Base-by-base conservation (phyloP, 208 protist genomes). In the Sergeia podlipaevii region DNA sequence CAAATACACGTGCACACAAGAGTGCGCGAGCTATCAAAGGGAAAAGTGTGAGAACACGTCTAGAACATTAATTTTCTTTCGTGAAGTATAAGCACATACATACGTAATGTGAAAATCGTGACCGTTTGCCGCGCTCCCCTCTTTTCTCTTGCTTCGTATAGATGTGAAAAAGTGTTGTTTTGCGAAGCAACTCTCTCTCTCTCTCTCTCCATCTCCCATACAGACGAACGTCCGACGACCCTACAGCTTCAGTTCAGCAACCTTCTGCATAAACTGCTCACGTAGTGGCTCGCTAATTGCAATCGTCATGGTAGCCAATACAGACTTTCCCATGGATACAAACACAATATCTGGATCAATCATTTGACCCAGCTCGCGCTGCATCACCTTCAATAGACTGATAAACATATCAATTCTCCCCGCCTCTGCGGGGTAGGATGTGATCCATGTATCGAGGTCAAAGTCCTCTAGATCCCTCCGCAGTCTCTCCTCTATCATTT, bases 271-370 rank as follows among this genome's bases (percentile, higher is more conserved):
- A 28, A 93, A 75, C 47, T 89, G 65, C 26, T 85, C 82, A 2
- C 77, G 69, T 33, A 88, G 65, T n/a, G 79, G 77, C 45, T 80
- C 60, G 8, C 54, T 50, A 7, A 94, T 64, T 29, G 65, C 65
- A 5, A 72, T 60, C 8, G 75, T 79, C 77, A 95, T 89, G 37
- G 67, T 74, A 27, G 71, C 76, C 44, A 95, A 65, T 20, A 90
- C 81, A n/a, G 80, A 60, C 21, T 68, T 85, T 6, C 74, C 80
- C 11, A 58, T 67, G 8, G 68, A 74, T 27, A 95, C 70, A 50
- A 91, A 87, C 13, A 88, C 62, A 30, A 89, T 70, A 50, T 95
- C 87, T 0, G 83, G 83, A 30, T 95, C 83, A 18, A 88, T 53
- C 8, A 71, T 71, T 7, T 73, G 62, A 23, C 57, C 61, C 21